Evolutionary conservation across 345 rosid species (phyloP).

Genomic region (Syzygium aromaticum): DNA sequence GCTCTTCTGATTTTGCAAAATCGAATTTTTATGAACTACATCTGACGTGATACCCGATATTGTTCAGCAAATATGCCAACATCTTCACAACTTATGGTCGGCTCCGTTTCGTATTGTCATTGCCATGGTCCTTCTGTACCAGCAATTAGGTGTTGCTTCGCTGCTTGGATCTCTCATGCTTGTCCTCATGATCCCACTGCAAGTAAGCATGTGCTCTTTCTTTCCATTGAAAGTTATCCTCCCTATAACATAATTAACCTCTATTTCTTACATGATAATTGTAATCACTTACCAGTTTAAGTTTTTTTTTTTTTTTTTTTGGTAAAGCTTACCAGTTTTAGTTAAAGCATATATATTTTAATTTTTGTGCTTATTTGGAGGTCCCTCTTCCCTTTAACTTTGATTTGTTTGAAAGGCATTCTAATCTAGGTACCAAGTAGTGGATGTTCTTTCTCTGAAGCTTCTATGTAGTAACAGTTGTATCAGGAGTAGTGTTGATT

Average conservation of each 20-base stretch:
- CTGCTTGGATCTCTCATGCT: slow-evolving; percentile 75
- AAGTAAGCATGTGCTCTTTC: slow-evolving; percentile 26
- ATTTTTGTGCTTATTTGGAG: neutral
- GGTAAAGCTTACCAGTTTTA: neutral
- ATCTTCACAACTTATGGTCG: slow-evolving; percentile 87
- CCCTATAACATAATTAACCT: neutral
- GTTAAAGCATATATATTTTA: neutral
- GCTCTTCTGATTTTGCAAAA: neutral
- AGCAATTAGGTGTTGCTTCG: slow-evolving; percentile 85
- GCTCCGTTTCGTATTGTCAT: slow-evolving; percentile 86
- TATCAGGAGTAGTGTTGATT: neutral
- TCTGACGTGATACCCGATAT: neutral
- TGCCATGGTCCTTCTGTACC: slow-evolving; percentile 83
- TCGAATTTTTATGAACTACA: neutral
- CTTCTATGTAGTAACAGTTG: neutral
- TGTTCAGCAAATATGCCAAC: slow-evolving; percentile 74
- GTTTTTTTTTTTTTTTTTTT: too few species aligned
- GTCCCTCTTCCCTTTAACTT: neutral
- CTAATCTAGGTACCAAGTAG: neutral
- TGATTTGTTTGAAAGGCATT: neutral
- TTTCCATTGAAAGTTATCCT: neutral
- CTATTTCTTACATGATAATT: neutral
- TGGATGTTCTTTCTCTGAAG: neutral
- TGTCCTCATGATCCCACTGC: slow-evolving; percentile 74
- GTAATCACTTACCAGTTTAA: neutral